Conservation (phyloP, 73 alveolate species). For the Paramecium biaurelia region DNA sequence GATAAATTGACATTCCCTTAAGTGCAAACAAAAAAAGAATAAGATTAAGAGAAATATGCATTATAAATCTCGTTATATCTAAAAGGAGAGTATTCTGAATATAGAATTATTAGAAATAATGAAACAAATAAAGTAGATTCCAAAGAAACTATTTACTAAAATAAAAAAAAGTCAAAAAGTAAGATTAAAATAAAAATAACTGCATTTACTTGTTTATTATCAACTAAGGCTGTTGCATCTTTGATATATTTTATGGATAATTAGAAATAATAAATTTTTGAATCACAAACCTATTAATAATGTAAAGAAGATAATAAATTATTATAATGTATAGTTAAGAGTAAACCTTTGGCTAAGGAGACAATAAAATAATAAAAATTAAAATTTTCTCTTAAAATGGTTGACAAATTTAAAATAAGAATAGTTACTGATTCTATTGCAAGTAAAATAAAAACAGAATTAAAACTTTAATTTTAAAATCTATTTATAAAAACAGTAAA, state of each 20-base stretch:
- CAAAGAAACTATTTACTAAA: neutral
- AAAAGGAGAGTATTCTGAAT: neutral
- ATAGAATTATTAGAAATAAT: neutral
- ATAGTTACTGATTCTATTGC: neutral
- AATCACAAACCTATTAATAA: neutral
- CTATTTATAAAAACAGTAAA: neutral
- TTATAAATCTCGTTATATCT: neutral
- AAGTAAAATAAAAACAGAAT: neutral
- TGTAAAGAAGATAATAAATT: neutral
- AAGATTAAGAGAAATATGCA: neutral
- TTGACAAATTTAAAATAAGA: neutral
- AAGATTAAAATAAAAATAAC: neutral
- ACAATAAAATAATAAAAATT: neutral
- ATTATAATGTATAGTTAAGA: conserved; percentile 6
- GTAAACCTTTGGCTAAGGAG: neutral
- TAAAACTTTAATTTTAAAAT: neutral
- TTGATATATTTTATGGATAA: neutral
- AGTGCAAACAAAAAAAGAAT: neutral
- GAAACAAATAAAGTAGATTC: neutral
- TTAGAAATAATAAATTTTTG: neutral
- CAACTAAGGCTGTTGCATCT: neutral
- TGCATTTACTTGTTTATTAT: neutral
- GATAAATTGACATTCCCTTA: neutral
- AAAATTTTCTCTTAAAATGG: neutral
- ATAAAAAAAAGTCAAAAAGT: neutral